These are phyloP conservation scores for Candida andamanensis DNA, from an alignment of 805 yeast genomes.

Conservation along the genomic window DNA sequence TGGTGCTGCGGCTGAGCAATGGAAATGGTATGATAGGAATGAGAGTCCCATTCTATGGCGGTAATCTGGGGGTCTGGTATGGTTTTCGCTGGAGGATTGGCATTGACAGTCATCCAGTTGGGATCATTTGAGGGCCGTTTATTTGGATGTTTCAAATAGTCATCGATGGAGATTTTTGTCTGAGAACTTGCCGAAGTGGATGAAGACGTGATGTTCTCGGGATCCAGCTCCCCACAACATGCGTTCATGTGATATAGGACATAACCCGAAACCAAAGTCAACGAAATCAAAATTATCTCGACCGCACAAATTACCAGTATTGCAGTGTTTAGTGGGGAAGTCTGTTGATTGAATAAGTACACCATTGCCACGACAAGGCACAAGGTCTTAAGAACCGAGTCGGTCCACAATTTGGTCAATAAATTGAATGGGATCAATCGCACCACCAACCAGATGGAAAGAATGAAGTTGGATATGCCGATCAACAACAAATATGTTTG, in stretches of 20 bases:
- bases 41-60: not conserved
- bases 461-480: constrained; percentile 5
- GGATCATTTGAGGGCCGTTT: constrained; percentile 3
- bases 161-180: not conserved
- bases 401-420: not conserved
- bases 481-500: constrained; percentile 1
- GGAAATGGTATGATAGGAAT: not conserved
- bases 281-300: constrained; percentile 4
- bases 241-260: not conserved
- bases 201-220: not conserved
- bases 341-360: constrained; percentile 1
- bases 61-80: constrained; percentile 5
- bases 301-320: constrained; percentile 5
- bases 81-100: constrained; percentile 4
- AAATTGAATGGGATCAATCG: constrained; percentile 6
- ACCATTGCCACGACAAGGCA: constrained; percentile 3
- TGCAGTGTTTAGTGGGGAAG: constrained; percentile 1
- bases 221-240: not conserved
- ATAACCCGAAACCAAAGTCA: constrained; percentile 2
- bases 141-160: not conserved
- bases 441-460: constrained; percentile 9
- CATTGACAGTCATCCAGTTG: constrained; percentile 12
- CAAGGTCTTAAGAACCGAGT: constrained; percentile 3
- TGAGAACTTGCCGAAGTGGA: not conserved
- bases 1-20: not conserved